Evolutionary conservation across 2,329 filamentous ascomycete genomes (phyloP).

Genomic region (Fusarium sublunatum): DNA sequence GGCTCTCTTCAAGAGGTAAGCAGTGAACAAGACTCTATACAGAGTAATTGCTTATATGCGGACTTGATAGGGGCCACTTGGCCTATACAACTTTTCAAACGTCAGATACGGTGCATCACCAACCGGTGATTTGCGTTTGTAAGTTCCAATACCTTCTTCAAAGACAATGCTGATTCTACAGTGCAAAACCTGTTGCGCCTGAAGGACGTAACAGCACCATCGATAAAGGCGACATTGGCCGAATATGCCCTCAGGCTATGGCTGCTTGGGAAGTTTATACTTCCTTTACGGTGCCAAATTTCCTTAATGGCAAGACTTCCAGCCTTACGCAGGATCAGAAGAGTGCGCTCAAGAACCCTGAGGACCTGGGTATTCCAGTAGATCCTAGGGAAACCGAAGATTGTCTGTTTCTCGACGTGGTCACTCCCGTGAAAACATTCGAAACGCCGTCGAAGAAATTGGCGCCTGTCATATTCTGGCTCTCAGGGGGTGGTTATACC

Average conservation of each 20-base stretch:
- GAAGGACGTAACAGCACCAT: not conserved
- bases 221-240: not conserved
- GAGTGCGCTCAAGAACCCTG: not conserved
- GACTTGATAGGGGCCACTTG: not conserved
- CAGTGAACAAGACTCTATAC: not conserved
- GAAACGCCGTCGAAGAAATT: not conserved
- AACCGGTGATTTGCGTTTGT: not conserved
- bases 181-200: not conserved
- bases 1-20: no score
- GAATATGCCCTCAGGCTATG: not conserved
- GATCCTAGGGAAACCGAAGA: not conserved
- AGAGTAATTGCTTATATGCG: accelerated
- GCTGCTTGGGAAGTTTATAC: not conserved
- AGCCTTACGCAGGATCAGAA: not conserved
- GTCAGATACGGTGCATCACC: not conserved
- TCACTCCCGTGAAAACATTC: not conserved
- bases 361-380: not conserved
- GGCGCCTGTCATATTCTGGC: not conserved
- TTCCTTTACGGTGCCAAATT: not conserved
- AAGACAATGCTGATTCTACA: not conserved
- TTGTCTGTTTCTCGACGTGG: not conserved
- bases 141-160: not conserved
- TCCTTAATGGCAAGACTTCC: not conserved
- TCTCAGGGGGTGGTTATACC: not conserved
- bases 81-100: slow-evolving; percentile 1